These are phyloP conservation scores for Trypanosoma theileri DNA, from an alignment of 208 protist genomes.

Conservation along the genomic window DNA sequence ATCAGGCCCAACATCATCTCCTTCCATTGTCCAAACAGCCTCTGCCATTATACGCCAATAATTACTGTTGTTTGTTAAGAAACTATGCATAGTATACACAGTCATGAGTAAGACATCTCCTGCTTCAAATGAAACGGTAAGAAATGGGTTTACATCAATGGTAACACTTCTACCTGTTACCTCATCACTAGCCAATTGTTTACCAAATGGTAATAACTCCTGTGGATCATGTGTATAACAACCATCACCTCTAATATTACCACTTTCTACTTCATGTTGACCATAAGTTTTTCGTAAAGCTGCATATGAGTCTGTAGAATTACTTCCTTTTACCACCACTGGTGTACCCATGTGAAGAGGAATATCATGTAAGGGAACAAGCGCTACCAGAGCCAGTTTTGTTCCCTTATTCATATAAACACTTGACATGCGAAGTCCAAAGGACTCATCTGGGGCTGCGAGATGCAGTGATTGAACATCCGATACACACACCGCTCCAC, in stretches of 20 bases:
- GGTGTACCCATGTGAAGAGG: conserved; percentile 76
- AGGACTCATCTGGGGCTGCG: conserved; percentile 57
- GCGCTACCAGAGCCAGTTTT: conserved; percentile 70
- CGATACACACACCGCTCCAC: conserved; percentile 50
- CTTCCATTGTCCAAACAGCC: conserved; percentile 85
- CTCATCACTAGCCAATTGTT: conserved; percentile 52
- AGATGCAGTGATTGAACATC: conserved; percentile 76
- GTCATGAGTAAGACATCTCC: conserved; percentile 83
- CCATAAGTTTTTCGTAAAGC: conserved; percentile 75
- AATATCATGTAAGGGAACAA: conserved; percentile 81
- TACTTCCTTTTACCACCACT: conserved; percentile 75
- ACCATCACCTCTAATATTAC: conserved; percentile 68
- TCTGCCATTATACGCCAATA: conserved; percentile 75
- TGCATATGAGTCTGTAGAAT: conserved; percentile 61
- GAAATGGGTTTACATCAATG: conserved; percentile 76
- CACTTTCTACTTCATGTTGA: conserved; percentile 80
- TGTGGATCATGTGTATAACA: conserved; percentile 71
- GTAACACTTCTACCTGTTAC: conserved; percentile 56
- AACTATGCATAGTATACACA: conserved; percentile 85
- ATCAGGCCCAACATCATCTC: conserved; percentile 81
- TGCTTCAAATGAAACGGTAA: conserved; percentile 59
- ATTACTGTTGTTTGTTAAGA: conserved; percentile 71
- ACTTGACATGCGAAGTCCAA: conserved; percentile 76
- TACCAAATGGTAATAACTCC: conserved; percentile 72
- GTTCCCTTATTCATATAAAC: conserved; percentile 80